Base-by-base conservation (phyloP, 148 eudicot genomes). In the Nyssa sinensis region DNA sequence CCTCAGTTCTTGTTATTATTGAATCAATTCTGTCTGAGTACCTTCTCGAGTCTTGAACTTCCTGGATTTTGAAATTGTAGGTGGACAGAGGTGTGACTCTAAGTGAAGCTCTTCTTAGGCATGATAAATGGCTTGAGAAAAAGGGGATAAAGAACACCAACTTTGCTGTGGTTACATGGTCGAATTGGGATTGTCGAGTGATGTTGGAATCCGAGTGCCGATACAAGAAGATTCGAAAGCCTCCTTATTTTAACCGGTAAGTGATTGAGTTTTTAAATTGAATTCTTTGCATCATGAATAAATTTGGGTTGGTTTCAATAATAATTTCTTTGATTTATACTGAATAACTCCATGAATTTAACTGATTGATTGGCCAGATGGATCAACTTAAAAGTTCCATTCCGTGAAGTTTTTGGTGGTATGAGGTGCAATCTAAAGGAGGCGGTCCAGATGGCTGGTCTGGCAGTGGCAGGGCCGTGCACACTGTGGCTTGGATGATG, bases 131-230 rank as follows among this genome's bases (percentile, higher is more conserved):
- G 98, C 96, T 94, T n/a, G 96, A 92, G 75, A 84, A 84, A 34
- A 92, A 81, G 82, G 97, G 98, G 47, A 83, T 94, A 24, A 92
- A 90, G 80, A 83, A 86, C 71, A 78, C 90, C 57, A 88, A 85
- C 70, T 94, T 94, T 84, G 92, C 90, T 57, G 89, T 94, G 41
- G 98, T 94, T 62, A 94, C 98, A 16, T 94, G 98, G 98, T 90
- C 98, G 3, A 85, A 85, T 77, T 94, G 98, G 98, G 98, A 94
- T 82, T 94, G 98, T 69, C 80, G 84, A 28, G 97, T 94, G 39
- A 89, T 94, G 94, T 74, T 94, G 86, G 97, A 94, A 88, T 92
- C 98, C 28, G 98, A 94, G 75, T 94, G 98, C 84, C 95, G 93
- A 37, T 92, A 81, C 84, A 94, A 94, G 80, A 88, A 81, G 67